Base-by-base conservation (phyloP, 805 yeast genomes). In the Candida tibetensis region DNA sequence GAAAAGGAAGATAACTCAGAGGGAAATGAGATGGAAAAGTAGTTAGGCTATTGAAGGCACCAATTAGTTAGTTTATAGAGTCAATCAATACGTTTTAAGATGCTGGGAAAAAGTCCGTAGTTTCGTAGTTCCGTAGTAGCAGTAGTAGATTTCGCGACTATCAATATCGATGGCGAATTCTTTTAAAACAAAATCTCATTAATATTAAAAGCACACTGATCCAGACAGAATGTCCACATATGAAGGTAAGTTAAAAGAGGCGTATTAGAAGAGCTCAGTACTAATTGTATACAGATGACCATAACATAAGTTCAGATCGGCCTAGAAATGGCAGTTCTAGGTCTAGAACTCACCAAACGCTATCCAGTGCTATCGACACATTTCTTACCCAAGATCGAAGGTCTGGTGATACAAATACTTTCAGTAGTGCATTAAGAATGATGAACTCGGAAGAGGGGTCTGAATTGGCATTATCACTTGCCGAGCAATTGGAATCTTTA, bases 161-260 rank as follows among this genome's bases (percentile, higher is more conserved):
- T n/a, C n/a, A n/a, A n/a, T n/a, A n/a, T n/a, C n/a, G n/a, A n/a
- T n/a, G n/a, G n/a, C n/a, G n/a, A n/a, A n/a, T n/a, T n/a, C n/a
- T n/a, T n/a, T n/a, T n/a, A n/a, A n/a, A n/a, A n/a, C n/a, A n/a
- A n/a, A n/a, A n/a, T n/a, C n/a, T n/a, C n/a, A n/a, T n/a, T n/a
- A n/a, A n/a, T n/a, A n/a, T n/a, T n/a, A n/a, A n/a, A n/a, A n/a
- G n/a, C n/a, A n/a, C n/a, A n/a, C n/a, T n/a, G n/a, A n/a, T n/a
- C n/a, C n/a, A n/a, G n/a, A 21, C 30, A 17, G 35, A 17, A 40
- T 68, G 74, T 64, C 74, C n/a, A 66, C 66, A 28, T 69, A 69
- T 52, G 73, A 69, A 59, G 64, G 74, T 67, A 63, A 18, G 72
- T 52, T 30, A 13, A 23, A 21, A 30, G n/a, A 21, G 8, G 3